Evolutionary conservation across 2,329 filamentous ascomycete genomes (phyloP).

Genomic region (Talaromyces marneffei): DNA sequence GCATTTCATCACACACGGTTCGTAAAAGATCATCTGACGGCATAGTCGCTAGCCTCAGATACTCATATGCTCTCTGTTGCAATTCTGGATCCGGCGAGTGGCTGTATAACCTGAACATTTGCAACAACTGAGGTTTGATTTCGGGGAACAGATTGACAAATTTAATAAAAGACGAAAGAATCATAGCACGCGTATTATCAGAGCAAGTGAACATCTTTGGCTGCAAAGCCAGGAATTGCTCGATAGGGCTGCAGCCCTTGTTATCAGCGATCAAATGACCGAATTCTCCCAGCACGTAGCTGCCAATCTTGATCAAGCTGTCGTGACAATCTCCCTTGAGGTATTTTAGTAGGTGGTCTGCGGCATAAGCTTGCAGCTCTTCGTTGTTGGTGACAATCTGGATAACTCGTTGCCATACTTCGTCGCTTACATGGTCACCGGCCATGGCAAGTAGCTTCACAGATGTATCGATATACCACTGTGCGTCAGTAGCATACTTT

Average conservation of each 20-base stretch:
- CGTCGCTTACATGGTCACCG: constrained; percentile 95
- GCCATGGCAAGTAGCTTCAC: constrained; percentile 91
- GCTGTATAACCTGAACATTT: constrained; percentile 86
- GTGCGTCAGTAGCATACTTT: constrained; percentile 95
- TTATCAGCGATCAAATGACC: constrained; percentile 93
- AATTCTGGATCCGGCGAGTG: constrained; percentile 92
- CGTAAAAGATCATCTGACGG: constrained; percentile 86
- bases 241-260: constrained; percentile 86
- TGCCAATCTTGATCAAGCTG: constrained; percentile 94
- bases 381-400: constrained; percentile 99
- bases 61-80: constrained; percentile 94
- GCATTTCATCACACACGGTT: constrained; percentile 97
- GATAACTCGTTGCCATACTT: constrained; percentile 98
- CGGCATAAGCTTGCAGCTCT: constrained; percentile 92
- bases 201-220: constrained; percentile 84
- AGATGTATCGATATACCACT: constrained; percentile 99
- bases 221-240: constrained; percentile 91
- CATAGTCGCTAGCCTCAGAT: constrained; percentile 75
- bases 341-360: constrained; percentile 86
- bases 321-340: constrained; percentile 93
- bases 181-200: constrained; percentile 83
- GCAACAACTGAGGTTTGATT: constrained; percentile 89
- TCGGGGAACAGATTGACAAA: constrained; percentile 98
- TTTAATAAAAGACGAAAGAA: constrained; percentile 92
- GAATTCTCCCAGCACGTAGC: constrained; percentile 93